Evolutionary conservation across 2,329 filamentous ascomycete species (phyloP).

Genomic region (Xylariaceae sp.): DNA sequence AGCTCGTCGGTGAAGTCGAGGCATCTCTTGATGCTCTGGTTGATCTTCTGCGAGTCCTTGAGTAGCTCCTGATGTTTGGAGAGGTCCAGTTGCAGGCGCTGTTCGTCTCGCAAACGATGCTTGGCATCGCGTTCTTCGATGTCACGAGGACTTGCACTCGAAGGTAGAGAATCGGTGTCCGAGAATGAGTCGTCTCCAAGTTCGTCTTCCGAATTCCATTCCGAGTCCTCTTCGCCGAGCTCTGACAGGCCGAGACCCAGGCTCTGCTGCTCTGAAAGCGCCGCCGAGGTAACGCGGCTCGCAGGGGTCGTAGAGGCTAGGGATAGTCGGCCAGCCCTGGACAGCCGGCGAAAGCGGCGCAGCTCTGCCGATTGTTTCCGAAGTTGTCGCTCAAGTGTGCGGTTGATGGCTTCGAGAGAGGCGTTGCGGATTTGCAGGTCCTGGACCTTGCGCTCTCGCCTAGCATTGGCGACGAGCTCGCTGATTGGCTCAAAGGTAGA

Average conservation of each 20-base stretch:
- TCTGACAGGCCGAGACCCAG: constrained; percentile 41
- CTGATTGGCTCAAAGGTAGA: constrained; percentile 55
- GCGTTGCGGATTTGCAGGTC: constrained; percentile 96
- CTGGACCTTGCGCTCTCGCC: constrained; percentile 87
- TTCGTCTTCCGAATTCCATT: constrained; percentile 30
- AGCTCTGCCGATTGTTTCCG: constrained; percentile 86
- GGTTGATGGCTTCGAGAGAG: constrained; percentile 88
- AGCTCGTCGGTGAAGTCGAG: constrained; percentile 84
- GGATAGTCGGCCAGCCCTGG: constrained; percentile 69
- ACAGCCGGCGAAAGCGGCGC: constrained; percentile 77
- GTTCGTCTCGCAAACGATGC: constrained; percentile 69
- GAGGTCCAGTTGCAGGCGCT: constrained; percentile 75
- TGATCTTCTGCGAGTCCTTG: constrained; percentile 88
- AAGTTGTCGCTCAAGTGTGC: constrained; percentile 83
- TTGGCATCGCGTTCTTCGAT: constrained; percentile 36
- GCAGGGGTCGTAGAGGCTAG: constrained; percentile 40
- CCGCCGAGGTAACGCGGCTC: constrained; percentile 36
- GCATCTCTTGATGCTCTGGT: constrained; percentile 85
- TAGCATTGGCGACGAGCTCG: constrained; percentile 78
- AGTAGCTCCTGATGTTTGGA: constrained; percentile 83
- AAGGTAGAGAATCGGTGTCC: constrained; percentile 28
- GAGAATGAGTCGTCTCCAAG: constrained; percentile 45
- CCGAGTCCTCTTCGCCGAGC: constrained; percentile 38
- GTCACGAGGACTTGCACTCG: constrained; percentile 32
- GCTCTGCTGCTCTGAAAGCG: constrained; percentile 34